Evolutionary conservation across 2,329 filamentous ascomycete species (phyloP), one percentile per base, ranked within the genome.

Genomic region (Bertia moriformis): DNA sequence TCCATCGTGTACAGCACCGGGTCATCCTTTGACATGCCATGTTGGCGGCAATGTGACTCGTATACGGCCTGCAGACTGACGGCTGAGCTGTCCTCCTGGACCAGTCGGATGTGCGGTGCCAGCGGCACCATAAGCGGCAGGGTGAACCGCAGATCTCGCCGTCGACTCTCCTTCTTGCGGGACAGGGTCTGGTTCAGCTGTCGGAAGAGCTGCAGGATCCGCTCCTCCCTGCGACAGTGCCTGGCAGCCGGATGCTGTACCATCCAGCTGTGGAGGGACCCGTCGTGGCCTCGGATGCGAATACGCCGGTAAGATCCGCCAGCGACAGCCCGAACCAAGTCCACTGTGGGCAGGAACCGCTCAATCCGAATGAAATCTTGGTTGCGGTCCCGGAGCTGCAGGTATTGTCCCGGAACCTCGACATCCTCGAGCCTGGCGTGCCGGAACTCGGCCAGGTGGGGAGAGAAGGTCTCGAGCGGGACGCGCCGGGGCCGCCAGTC

Each of bases 381-480:
- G 57, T 98, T 96, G 72, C 96, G 96, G 52, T 98, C 91, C 58
- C 91, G 93, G 62, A 95, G 91, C 54, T 94, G 80, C 45, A 95
- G 65, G 57, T 98, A 98, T 56, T 98, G 91, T 1, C 91, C 91
- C 3, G 93, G 93, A 27, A 98, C 78, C 59, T 98, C 91, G 12
- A 98, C 89, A 51, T 98, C 93, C 52, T 98, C 91, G 48, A 98
- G 95, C 58, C 95, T 95, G 56, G 91, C 80, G 66, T 94, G 98
- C 29, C 86, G 74, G 68, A 98, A 98, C 54, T 96, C 91, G 60
- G 86, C 94, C 33, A 98, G 73, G 51, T 93, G 84, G 37, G 86
- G 83, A 35, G 87, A 94, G 55, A 83, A 93, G 18, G 71, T 71
- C 57, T 98, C 91, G 5, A 98, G 69, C 38, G 82, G 79, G 38